phyloP scores from a whole-genome alignment of 371 early-diverging fungal genomes.

The Mucor saturninus region DNA sequence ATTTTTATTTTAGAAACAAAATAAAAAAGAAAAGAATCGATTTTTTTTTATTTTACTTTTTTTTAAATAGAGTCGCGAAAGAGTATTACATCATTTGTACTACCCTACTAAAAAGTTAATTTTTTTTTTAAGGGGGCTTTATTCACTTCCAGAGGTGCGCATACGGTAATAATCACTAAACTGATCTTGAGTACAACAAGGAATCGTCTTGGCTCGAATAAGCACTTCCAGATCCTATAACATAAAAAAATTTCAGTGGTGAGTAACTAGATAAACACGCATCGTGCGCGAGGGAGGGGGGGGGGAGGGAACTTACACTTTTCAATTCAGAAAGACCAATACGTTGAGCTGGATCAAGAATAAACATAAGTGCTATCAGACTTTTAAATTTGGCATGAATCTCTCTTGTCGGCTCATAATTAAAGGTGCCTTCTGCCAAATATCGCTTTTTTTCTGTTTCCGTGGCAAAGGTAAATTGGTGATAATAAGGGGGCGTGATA shows the following conservation, averaged over 20 bases:
- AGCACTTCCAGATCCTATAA: background rate
- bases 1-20: background rate
- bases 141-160: too few relatives aligned
- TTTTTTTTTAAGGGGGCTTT: background rate
- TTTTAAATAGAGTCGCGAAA: slow-evolving; percentile 8
- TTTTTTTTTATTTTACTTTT: background rate
- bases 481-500: background rate
- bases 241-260: too few relatives aligned
- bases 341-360: too few relatives aligned
- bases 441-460: background rate
- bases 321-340: too few relatives aligned
- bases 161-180: background rate
- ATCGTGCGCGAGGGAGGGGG: too few relatives aligned
- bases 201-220: background rate
- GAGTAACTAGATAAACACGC: too few relatives aligned
- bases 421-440: too few relatives aligned
- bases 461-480: background rate
- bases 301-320: too few relatives aligned
- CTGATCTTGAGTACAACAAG: background rate
- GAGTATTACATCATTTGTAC: background rate
- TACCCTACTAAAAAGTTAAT: background rate
- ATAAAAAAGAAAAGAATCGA: background rate
- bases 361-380: too few relatives aligned
- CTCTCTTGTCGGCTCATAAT: too few relatives aligned
- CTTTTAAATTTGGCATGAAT: too few relatives aligned